phyloP scores from a whole-genome alignment of 2,329 filamentous ascomycete genomes.

The Sporothrix luriei region DNA sequence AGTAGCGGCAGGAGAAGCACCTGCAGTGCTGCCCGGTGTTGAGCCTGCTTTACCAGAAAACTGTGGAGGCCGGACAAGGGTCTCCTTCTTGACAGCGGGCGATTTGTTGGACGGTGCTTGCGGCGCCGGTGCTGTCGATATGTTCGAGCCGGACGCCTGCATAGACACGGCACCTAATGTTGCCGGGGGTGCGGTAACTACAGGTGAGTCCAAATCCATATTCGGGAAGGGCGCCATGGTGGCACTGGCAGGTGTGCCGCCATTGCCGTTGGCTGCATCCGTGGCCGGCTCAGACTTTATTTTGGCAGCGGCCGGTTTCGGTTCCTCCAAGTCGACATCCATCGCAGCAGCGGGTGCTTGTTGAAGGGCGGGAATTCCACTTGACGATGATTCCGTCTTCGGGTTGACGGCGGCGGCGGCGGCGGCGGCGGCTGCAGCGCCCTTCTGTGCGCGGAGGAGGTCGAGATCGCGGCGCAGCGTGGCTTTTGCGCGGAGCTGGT shows the following conservation, averaged over 20 bases:
- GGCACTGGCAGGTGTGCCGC: not conserved
- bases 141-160: slow-evolving; percentile 10
- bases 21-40: slow-evolving; percentile 4
- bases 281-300: slow-evolving; percentile 45
- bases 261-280: not conserved
- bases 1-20: not conserved
- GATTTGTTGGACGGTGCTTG: slow-evolving; percentile 17
- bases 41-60: slow-evolving; percentile 30
- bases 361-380: slow-evolving; percentile 31
- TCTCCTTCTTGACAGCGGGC: slow-evolving; percentile 27
- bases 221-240: slow-evolving; percentile 58
- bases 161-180: not conserved
- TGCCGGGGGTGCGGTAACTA: not conserved
- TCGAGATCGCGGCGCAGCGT: slow-evolving; percentile 59
- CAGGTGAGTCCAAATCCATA: slow-evolving; percentile 54
- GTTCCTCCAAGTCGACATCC: slow-evolving; percentile 41
- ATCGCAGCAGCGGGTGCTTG: slow-evolving; percentile 38
- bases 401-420: slow-evolving; percentile 18
- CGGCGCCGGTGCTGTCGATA: slow-evolving; percentile 1
- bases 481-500: slow-evolving; percentile 56
- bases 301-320: slow-evolving; percentile 35
- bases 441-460: slow-evolving; percentile 41
- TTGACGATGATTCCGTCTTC: slow-evolving; percentile 7
- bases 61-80: slow-evolving; percentile 38
- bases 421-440: slow-evolving; percentile 37